These are phyloP conservation scores for Podila horticola DNA, from an alignment of 192 early-diverging fungal genomes.

Conservation along the genomic window DNA sequence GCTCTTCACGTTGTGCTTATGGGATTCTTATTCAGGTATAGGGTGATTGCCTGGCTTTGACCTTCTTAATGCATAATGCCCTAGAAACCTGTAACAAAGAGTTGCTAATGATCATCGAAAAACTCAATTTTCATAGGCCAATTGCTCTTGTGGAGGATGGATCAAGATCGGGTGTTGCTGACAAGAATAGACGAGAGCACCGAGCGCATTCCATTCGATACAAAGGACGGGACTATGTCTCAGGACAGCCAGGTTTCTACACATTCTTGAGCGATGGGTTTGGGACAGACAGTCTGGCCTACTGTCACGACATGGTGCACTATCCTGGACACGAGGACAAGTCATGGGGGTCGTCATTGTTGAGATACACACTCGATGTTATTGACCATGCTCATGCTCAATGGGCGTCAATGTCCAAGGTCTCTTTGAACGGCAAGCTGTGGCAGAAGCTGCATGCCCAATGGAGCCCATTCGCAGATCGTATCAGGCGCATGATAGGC, in stretches of 20 bases:
- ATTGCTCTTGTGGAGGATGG: neutral
- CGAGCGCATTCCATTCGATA: neutral
- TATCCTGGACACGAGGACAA: neutral
- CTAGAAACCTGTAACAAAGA: too few species aligned
- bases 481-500: neutral
- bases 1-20: slow-evolving; percentile 8
- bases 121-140: slow-evolving; percentile 3
- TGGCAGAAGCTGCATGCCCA: too few species aligned
- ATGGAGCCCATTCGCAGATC: neutral
- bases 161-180: neutral
- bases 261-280: slow-evolving; percentile 19
- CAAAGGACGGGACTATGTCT: slow-evolving; percentile 18
- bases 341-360: neutral
- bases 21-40: slow-evolving; percentile 19
- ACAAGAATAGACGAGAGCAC: neutral
- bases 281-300: slow-evolving; percentile 13
- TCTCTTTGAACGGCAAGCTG: neutral
- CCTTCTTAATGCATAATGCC: neutral
- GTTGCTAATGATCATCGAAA: too few species aligned
- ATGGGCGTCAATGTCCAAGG: neutral
- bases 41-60: neutral
- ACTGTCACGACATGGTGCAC: slow-evolving; percentile 23
- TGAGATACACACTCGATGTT: neutral
- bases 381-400: neutral
- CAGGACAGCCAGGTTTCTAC: slow-evolving; percentile 19